These are phyloP conservation scores for Volvariella surrecta DNA, from an alignment of 1,284 basidiomycete genomes.

Conservation along the genomic window DNA sequence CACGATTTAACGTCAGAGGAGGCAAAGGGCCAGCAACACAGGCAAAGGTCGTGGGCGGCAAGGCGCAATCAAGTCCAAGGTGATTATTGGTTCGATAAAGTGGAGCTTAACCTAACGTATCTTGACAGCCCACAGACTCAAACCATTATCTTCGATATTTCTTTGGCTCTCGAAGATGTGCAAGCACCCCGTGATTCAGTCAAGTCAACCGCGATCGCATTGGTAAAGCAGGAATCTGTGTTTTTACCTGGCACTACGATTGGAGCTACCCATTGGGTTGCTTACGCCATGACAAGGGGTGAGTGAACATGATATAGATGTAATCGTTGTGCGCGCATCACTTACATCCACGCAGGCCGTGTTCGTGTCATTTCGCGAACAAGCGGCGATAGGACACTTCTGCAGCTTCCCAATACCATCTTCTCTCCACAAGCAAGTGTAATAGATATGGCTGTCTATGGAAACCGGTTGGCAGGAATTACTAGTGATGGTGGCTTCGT, in stretches of 20 bases:
- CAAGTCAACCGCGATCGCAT: conserved; percentile 75
- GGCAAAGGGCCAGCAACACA: conserved; percentile 29
- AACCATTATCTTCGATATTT: conserved; percentile 67
- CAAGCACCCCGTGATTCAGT: conserved; percentile 64
- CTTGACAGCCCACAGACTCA: conserved; percentile 43
- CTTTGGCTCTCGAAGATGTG: conserved; percentile 59
- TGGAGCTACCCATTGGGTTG: conserved; percentile 81
- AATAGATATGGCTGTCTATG: conserved; percentile 74
- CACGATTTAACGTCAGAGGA: conserved; percentile 9
- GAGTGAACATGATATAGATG: conserved; percentile 8
- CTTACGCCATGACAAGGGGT: conserved; percentile 86
- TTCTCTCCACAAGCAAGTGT: conserved; percentile 59
- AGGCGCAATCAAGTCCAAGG: conserved; percentile 49
- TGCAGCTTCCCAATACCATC: conserved; percentile 53
- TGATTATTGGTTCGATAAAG: conserved; percentile 18
- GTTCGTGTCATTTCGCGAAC: conserved; percentile 79
- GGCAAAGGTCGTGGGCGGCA: conserved; percentile 34
- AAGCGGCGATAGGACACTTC: conserved; percentile 74
- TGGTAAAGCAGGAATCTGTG: conserved; percentile 72
- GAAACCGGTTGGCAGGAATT: conserved; percentile 74
- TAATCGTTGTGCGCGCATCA: conserved; percentile 3
- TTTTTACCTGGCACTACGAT: conserved; percentile 79
- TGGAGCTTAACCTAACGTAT: conserved; percentile 10
- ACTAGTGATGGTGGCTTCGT: conserved; percentile 81
- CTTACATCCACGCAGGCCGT: conserved; percentile 41